These are phyloP conservation scores for Heritiera fomes DNA, from an alignment of 345 rosid species.

Conservation along the genomic window DNA sequence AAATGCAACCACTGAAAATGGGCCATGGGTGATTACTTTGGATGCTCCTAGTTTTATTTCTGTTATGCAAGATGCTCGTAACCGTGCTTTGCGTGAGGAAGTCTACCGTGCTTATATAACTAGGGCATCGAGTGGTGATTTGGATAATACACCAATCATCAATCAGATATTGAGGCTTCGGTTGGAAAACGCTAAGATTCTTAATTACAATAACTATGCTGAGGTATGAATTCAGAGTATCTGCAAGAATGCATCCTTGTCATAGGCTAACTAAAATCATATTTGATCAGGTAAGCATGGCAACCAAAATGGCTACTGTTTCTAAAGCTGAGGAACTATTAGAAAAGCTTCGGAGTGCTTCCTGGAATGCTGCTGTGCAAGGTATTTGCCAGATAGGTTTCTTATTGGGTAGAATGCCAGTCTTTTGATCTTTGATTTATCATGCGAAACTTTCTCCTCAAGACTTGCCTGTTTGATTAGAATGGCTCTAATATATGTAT, in stretches of 20 bases:
- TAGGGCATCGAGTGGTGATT: constrained; percentile 81
- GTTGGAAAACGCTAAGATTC: constrained; percentile 78
- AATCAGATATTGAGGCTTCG: constrained; percentile 77
- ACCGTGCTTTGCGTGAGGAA: constrained; percentile 84
- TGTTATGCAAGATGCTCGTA: constrained; percentile 84
- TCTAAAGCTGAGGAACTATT: constrained; percentile 77
- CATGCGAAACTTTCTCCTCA: neutral
- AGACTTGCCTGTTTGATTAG: neutral
- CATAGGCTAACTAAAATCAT: constrained; percentile 23
- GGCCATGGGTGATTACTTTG: constrained; percentile 88
- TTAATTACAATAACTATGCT: constrained; percentile 76
- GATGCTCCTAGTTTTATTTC: constrained; percentile 79
- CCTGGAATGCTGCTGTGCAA: constrained; percentile 86
- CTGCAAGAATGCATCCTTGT: constrained; percentile 9
- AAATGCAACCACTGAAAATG: constrained; percentile 78
- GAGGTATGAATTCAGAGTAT: constrained; percentile 53
- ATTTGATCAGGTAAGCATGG: constrained; percentile 79
- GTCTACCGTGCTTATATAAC: constrained; percentile 62
- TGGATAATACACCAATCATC: constrained; percentile 70
- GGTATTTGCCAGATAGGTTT: constrained; percentile 45
- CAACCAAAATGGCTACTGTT: constrained; percentile 91
- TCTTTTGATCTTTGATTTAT: neutral
- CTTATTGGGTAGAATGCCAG: neutral
- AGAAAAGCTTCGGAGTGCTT: constrained; percentile 81
- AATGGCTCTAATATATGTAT: neutral